phyloP scores from a whole-genome alignment of 75 land plant genomes.

The Pseudotsuga menziesii region DNA sequence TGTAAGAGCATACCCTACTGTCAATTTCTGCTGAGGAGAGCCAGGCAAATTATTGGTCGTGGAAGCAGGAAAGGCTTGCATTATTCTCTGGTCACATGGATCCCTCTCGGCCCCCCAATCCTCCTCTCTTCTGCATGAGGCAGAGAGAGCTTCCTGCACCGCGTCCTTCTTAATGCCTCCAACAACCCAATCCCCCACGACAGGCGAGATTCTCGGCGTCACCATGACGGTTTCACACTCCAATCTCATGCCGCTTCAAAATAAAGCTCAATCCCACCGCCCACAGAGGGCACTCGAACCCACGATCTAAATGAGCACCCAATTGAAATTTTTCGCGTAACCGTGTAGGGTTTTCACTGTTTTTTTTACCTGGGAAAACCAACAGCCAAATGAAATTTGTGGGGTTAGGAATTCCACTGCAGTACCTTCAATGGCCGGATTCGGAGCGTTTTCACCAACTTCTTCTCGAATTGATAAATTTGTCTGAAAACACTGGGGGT shows the following conservation, averaged over 20 bases:
- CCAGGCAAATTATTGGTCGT: background rate
- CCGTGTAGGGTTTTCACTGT: no score
- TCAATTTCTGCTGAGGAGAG: slow-evolving; percentile 15
- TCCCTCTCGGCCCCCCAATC: background rate
- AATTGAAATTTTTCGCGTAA: no score
- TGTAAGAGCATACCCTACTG: slow-evolving; percentile 74
- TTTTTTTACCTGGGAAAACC: no score
- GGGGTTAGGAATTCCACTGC: no score
- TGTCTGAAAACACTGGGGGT: no score
- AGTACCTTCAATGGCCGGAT: no score
- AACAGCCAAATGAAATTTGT: no score
- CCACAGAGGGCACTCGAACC: background rate
- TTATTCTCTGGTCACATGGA: background rate
- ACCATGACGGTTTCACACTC: slow-evolving; percentile 12
- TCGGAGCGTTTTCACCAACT: no score
- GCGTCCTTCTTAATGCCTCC: slow-evolving; percentile 4
- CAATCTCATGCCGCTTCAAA: slow-evolving; percentile 5
- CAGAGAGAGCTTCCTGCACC: background rate
- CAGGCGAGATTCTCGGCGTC: slow-evolving; percentile 3
- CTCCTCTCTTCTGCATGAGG: background rate
- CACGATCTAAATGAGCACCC: no score
- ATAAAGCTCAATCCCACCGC: background rate
- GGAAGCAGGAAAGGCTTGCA: background rate
- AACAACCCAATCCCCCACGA: slow-evolving; percentile 10
- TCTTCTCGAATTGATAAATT: no score